phyloP scores from a whole-genome alignment of 2,329 filamentous ascomycete species.

The Graphilbum ipis-grandicollis region DNA sequence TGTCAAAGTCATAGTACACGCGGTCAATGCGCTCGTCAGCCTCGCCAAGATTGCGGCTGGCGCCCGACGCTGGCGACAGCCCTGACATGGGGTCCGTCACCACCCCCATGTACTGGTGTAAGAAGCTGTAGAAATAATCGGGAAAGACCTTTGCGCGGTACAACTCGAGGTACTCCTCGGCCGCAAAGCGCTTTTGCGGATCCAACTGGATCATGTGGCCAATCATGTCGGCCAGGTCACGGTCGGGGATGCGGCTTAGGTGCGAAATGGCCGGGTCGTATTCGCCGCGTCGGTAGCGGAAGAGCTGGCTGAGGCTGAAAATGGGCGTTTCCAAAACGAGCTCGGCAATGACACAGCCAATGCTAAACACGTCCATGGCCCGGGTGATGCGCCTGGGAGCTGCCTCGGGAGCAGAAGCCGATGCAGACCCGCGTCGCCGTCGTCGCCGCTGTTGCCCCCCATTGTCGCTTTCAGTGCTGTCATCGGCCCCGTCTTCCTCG shows the following conservation, averaged over 20 bases:
- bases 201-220: conserved; percentile 93
- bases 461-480: neutral
- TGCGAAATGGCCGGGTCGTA: conserved; percentile 75
- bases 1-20: conserved; percentile 90
- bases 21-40: conserved; percentile 88
- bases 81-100: conserved; percentile 83
- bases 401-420: conserved; percentile 3
- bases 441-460: neutral
- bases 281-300: conserved; percentile 82
- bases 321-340: conserved; percentile 88
- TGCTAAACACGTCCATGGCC: conserved; percentile 99
- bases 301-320: conserved; percentile 93
- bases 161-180: conserved; percentile 84
- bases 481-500: conserved; percentile 1
- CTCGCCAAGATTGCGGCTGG: conserved; percentile 59
- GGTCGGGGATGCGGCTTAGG: conserved; percentile 72
- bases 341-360: conserved; percentile 91
- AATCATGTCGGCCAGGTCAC: conserved; percentile 74
- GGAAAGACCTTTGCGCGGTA: conserved; percentile 89
- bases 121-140: conserved; percentile 90
- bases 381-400: conserved; percentile 35
- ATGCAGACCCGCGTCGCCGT: neutral
- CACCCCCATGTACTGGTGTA: conserved; percentile 94
- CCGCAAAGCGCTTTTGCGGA: conserved; percentile 78
- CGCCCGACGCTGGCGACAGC: conserved; percentile 50